A percentile compares a stretch with the other conserved stretches of the same genome.
Evolutionary conservation across 306 rosid species (phyloP).

Genomic region (Clitoria ternatea): DNA sequence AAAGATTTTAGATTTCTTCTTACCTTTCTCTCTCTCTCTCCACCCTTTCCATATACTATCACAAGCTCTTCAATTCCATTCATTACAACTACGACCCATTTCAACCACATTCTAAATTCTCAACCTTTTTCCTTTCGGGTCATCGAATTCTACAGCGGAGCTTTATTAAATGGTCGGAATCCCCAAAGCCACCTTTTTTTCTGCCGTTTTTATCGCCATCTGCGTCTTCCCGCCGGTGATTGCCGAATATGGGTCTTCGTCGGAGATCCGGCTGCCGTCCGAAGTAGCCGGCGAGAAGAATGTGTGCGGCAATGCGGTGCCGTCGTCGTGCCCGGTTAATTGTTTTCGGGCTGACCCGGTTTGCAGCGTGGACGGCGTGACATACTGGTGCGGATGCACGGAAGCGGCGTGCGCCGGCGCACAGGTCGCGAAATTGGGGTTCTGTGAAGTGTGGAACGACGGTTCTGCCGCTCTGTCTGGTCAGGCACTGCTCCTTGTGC

Average conservation of each 20-base stretch:
- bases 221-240: conserved; percentile 28
- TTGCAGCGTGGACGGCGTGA: conserved; percentile 80
- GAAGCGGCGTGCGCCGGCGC: conserved; percentile 75
- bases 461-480: conserved; percentile 69
- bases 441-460: conserved; percentile 77
- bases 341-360: conserved; percentile 88
- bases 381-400: conserved; percentile 93
- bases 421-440: conserved; percentile 61
- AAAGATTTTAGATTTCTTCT: too few species aligned
- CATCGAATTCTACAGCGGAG: conserved; percentile 17
- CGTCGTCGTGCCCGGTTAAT: conserved; percentile 57
- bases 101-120: background rate
- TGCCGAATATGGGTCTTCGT: conserved; percentile 21
- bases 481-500: conserved; percentile 84
- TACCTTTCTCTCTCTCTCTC: background rate
- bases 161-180: conserved; percentile 33
- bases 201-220: conserved; percentile 13
- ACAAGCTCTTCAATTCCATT: too few species aligned
- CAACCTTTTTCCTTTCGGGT: background rate
- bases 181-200: conserved; percentile 1
- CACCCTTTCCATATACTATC: background rate
- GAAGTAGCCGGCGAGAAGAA: conserved; percentile 14
- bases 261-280: conserved; percentile 44
- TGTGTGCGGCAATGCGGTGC: conserved; percentile 36
- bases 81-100: background rate